Conservation (phyloP, 352 stramenopile genomes). For the Phytophthora megakarya region DNA sequence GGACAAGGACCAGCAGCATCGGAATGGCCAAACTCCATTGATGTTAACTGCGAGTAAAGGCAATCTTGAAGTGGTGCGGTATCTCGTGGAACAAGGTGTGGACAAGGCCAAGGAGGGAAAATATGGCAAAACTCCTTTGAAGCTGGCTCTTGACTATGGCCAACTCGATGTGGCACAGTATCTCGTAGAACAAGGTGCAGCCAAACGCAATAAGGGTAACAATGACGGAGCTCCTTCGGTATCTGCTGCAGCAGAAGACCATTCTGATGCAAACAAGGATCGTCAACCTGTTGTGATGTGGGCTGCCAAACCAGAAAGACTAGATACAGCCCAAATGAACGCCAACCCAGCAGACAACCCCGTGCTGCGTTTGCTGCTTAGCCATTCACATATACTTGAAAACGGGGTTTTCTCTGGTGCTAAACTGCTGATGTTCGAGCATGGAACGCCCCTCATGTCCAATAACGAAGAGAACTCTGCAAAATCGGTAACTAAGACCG, state of each 20-base stretch:
- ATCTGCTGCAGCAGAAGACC: too few species aligned
- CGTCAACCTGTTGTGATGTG: too few species aligned
- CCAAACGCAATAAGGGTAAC: conserved; percentile 5
- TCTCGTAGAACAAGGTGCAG: too few species aligned
- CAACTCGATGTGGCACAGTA: too few species aligned
- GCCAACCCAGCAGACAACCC: too few species aligned
- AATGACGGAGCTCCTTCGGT: too few species aligned
- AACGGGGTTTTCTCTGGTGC: conserved; percentile 10
- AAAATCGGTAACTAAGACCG: background rate
- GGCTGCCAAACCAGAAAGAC: too few species aligned
- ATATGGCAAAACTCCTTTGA: background rate
- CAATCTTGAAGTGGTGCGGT: conserved; percentile 12
- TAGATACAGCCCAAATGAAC: too few species aligned
- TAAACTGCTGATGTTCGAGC: conserved; percentile 23
- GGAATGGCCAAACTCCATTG: conserved; percentile 10
- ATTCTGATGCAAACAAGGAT: too few species aligned
- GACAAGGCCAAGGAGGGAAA: background rate
- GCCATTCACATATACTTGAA: conserved; percentile 8
- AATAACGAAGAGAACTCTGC: background rate
- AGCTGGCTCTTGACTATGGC: too few species aligned
- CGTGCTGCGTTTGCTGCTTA: background rate
- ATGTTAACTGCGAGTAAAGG: background rate
- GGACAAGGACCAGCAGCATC: background rate
- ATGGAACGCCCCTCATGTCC: background rate
- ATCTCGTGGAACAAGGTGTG: conserved; percentile 16